Conservation (phyloP, 2,329 filamentous ascomycete species). For the Hypoxylon rubiginosum region DNA sequence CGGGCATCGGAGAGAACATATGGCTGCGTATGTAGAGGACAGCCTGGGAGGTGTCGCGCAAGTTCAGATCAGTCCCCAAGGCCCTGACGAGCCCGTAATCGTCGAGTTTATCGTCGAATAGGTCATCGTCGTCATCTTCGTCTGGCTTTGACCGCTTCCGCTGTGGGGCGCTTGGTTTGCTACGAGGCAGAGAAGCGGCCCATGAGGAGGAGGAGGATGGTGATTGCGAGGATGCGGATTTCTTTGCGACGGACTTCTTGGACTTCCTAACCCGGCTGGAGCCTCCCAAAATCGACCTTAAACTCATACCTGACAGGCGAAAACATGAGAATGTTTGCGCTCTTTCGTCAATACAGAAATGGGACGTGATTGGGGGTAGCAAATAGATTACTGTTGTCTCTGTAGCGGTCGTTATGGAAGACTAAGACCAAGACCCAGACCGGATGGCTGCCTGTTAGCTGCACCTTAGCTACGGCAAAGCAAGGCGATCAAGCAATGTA, state of each 20-base stretch:
- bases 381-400: neutral
- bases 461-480: neutral
- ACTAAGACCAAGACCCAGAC: no score
- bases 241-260: slow-evolving; percentile 44
- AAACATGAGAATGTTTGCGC: slow-evolving; percentile 44
- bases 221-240: slow-evolving; percentile 35
- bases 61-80: slow-evolving; percentile 67
- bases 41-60: slow-evolving; percentile 74
- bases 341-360: neutral
- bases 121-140: slow-evolving; percentile 52
- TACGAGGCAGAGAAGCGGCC: slow-evolving; percentile 46
- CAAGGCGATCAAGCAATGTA: neutral
- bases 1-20: slow-evolving; percentile 76
- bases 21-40: slow-evolving; percentile 70
- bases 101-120: slow-evolving; percentile 65
- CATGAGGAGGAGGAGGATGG: slow-evolving; percentile 41
- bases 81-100: slow-evolving; percentile 70
- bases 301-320: slow-evolving; percentile 45
- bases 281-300: slow-evolving; percentile 51
- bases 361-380: neutral
- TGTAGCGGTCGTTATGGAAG: neutral
- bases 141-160: slow-evolving; percentile 42
- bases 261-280: slow-evolving; percentile 53
- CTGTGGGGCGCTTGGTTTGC: slow-evolving; percentile 41
- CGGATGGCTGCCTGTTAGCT: neutral